Conservation (phyloP, 495 filamentous ascomycete species). For the Monascus purpureus region DNA sequence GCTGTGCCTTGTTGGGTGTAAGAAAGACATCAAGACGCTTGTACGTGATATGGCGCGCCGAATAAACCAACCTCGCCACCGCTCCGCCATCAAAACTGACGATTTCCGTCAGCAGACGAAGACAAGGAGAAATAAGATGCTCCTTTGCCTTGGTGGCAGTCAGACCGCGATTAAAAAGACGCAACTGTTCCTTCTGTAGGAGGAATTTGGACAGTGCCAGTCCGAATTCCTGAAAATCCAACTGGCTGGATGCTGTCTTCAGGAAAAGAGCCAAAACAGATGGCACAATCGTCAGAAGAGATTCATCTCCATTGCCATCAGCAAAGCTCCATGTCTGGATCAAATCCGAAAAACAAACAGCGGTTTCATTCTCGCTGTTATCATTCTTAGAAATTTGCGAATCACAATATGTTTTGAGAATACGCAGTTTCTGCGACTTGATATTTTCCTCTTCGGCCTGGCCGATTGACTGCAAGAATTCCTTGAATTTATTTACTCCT, state of each 20-base stretch:
- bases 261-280: slow-evolving; percentile 66
- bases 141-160: slow-evolving; percentile 63
- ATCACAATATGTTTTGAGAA: slow-evolving; percentile 63
- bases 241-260: slow-evolving; percentile 50
- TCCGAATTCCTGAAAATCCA: slow-evolving; percentile 60
- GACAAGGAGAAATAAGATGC: slow-evolving; percentile 67
- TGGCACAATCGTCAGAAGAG: slow-evolving; percentile 57
- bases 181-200: slow-evolving; percentile 56
- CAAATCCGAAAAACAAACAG: slow-evolving; percentile 53
- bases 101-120: slow-evolving; percentile 68
- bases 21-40: slow-evolving; percentile 50
- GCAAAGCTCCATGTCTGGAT: slow-evolving; percentile 71
- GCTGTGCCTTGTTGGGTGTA: slow-evolving; percentile 25
- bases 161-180: slow-evolving; percentile 56
- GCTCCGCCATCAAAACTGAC: slow-evolving; percentile 69
- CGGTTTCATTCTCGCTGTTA: slow-evolving; percentile 41
- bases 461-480: slow-evolving; percentile 52
- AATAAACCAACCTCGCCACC: slow-evolving; percentile 54
- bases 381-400: slow-evolving; percentile 41
- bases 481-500: slow-evolving; percentile 68
- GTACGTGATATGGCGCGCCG: slow-evolving; percentile 54
- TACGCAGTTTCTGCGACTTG: slow-evolving; percentile 35
- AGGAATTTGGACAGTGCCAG: slow-evolving; percentile 58
- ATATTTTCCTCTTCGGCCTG: slow-evolving; percentile 33
- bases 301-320: slow-evolving; percentile 55